These are phyloP conservation scores for Abelmoschus esculentus DNA, from an alignment of 345 rosid genomes.

Conservation along the genomic window DNA sequence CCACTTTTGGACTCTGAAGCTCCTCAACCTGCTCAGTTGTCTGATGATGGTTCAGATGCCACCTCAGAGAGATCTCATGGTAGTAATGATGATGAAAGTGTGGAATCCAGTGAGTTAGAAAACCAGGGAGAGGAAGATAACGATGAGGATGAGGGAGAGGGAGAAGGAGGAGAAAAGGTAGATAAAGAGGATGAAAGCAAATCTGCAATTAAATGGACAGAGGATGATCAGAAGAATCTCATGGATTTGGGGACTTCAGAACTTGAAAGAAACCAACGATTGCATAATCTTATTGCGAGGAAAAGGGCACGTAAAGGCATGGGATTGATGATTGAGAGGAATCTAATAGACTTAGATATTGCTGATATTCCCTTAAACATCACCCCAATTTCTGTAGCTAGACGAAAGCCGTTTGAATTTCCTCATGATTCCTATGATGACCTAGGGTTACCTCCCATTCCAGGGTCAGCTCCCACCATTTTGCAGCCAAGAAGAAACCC, in stretches of 20 bases:
- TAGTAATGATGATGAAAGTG: no score
- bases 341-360: slow-evolving; percentile 85
- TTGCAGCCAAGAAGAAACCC: slow-evolving; percentile 68
- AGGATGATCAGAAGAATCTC: slow-evolving; percentile 57
- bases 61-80: no score
- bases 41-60: no score
- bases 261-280: slow-evolving; percentile 84
- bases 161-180: no score
- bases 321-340: slow-evolving; percentile 60
- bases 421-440: slow-evolving; percentile 58
- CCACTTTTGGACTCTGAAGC: no score
- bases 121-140: no score
- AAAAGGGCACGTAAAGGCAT: slow-evolving; percentile 70
- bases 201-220: no score
- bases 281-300: slow-evolving; percentile 89
- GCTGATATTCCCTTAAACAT: slow-evolving; percentile 55
- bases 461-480: slow-evolving; percentile 93
- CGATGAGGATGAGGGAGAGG: no score
- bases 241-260: slow-evolving; percentile 90
- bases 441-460: slow-evolving; percentile 56
- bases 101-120: no score
- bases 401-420: slow-evolving; percentile 80
- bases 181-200: no score
- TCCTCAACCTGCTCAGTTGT: no score
- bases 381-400: slow-evolving; percentile 57